phyloP scores from a whole-genome alignment of 2,329 filamentous ascomycete genomes.

The Shiraia sp. region DNA sequence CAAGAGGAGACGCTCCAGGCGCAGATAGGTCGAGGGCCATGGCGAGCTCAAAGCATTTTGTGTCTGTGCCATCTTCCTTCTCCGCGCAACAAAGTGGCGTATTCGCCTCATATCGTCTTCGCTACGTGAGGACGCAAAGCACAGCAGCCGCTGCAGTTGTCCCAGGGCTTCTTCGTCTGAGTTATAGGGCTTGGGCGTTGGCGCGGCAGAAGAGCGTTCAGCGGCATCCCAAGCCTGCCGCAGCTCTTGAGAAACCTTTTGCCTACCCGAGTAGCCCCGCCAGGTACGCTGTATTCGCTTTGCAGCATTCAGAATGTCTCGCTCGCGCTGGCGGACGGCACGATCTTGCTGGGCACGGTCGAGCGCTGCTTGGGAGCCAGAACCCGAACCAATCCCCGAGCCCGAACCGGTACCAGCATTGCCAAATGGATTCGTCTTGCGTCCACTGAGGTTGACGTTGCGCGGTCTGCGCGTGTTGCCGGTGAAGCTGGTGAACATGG shows the following conservation, averaged over 20 bases:
- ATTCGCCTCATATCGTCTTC: constrained; percentile 47
- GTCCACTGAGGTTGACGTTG: constrained; percentile 92
- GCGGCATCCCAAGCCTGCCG: constrained; percentile 39
- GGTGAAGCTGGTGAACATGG: constrained; percentile 91
- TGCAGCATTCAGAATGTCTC: constrained; percentile 74
- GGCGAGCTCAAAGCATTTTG: constrained; percentile 26
- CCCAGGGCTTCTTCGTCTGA: constrained; percentile 45
- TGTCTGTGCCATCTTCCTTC: constrained; percentile 35
- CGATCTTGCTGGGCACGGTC: constrained; percentile 87
- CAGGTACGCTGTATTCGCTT: constrained; percentile 77
- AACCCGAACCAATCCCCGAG: constrained; percentile 15
- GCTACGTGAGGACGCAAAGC: constrained; percentile 46
- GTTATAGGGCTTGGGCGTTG: constrained; percentile 33
- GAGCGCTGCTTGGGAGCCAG: constrained; percentile 75
- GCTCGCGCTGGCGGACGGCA: constrained; percentile 76
- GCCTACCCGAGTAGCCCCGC: constrained; percentile 74
- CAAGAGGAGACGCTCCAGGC: constrained; percentile 46
- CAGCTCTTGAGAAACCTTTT: constrained; percentile 59
- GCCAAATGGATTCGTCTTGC: constrained; percentile 78
- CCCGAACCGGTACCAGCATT: constrained; percentile 55
- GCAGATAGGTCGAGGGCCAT: constrained; percentile 50
- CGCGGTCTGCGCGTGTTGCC: constrained; percentile 82
- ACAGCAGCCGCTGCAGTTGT: constrained; percentile 49
- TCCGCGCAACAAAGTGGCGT: constrained; percentile 45
- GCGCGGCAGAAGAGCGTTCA: constrained; percentile 21